Base-by-base conservation (phyloP, 2,329 filamentous ascomycete genomes). In the Corynespora cassiicola region DNA sequence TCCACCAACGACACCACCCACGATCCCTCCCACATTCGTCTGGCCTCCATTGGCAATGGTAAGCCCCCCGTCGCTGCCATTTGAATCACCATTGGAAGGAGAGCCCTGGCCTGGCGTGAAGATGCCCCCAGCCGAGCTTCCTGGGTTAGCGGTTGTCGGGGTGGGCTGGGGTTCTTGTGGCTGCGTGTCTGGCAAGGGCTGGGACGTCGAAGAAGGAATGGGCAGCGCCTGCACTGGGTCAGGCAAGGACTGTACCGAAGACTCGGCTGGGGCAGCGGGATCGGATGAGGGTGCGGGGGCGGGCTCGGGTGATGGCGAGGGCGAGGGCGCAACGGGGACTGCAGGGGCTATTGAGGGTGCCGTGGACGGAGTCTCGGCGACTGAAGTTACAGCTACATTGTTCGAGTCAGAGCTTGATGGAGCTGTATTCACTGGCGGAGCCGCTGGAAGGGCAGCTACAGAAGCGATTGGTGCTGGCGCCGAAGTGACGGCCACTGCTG, bases 1-100 rank as follows among this genome's bases (percentile, higher is more conserved):
- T 4, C 63, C 64, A 18, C 64, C 65, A 14, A 66, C 42, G n/a
- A 64, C 58, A 3, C 62, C 65, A 28, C 65, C 65, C 16, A 60
- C 55, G 21, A 69, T 60, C n/a, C 53, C 50, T 19, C 55, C 60
- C 15, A 66, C 52, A 24, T 65, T 61, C 3, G 49, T 45, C 30
- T 50, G 36, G 6, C 48, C 47, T 11, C 29, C 31, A 31, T 12
- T 36, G 14, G 48, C 46, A 34, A 58, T 39, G 14, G 55, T 64
- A 29, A 58, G 45, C 2, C 47, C 44, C 8, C 40, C 34, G 15
- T 44, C 44, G n/a, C 39, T 46, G 22, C 47, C 42, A 16, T 21
- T 5, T 15, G 50, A 26, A 8, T 52, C 52, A 31, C 53, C 51
- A 27, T 58, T 49, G 9, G 63, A 60, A 9, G 54, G n/a, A n/a